Evolutionary conservation across 257 asterid species (phyloP).

Genomic region (Solanum phureja): DNA sequence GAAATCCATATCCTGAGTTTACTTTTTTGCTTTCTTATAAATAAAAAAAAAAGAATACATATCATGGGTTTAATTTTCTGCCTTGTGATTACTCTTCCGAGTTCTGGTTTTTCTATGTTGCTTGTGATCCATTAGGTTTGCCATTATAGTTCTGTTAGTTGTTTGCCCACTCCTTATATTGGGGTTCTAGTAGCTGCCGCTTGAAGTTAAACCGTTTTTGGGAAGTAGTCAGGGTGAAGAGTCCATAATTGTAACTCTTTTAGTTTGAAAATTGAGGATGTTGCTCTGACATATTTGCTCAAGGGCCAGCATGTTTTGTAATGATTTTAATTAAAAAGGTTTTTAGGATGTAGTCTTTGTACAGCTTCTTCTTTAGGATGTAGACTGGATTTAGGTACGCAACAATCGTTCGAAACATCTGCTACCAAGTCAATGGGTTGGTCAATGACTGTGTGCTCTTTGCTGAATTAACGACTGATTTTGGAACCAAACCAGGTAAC

Average conservation of each 20-base stretch:
- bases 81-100: background rate
- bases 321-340: background rate
- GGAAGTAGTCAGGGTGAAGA: background rate
- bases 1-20: background rate
- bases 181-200: background rate
- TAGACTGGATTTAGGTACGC: background rate
- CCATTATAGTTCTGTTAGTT: background rate
- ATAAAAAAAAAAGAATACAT: background rate
- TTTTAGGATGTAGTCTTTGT: background rate
- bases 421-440: background rate
- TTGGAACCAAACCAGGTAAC: background rate
- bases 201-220: background rate
- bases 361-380: background rate
- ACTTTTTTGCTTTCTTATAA: background rate
- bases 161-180: background rate
- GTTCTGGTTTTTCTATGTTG: background rate
- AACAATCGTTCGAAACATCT: background rate
- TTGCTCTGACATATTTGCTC: background rate
- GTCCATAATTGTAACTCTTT: background rate
- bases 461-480: background rate
- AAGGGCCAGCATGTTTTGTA: background rate
- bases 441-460: background rate
- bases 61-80: background rate
- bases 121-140: background rate
- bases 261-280: background rate